phyloP scores from a whole-genome alignment of 2,329 filamentous ascomycete species.

The Talaromyces sp. region DNA sequence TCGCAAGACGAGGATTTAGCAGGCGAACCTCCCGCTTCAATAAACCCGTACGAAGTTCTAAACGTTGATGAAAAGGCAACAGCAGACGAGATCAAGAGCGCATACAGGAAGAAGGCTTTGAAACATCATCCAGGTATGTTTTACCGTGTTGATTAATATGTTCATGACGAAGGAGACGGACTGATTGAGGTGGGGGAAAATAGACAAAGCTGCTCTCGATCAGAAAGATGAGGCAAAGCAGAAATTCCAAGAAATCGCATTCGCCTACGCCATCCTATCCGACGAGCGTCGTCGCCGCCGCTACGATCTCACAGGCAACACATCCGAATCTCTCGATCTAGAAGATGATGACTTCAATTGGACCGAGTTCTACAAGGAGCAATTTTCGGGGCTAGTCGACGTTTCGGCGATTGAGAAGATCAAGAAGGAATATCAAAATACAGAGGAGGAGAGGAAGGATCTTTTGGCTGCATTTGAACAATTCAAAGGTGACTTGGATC shows the following conservation, averaged over 20 bases:
- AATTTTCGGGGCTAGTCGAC: slow-evolving; percentile 74
- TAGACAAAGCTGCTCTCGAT: slow-evolving; percentile 71
- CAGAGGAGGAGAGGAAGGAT: slow-evolving; percentile 78
- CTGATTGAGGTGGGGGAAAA: neutral
- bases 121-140: slow-evolving; percentile 75
- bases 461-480: slow-evolving; percentile 72
- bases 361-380: slow-evolving; percentile 81
- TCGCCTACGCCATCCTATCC: slow-evolving; percentile 90
- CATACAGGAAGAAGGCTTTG: slow-evolving; percentile 87
- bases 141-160: neutral
- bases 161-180: neutral
- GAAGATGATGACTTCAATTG: slow-evolving; percentile 79
- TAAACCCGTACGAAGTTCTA: slow-evolving; percentile 76
- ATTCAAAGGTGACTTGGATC: slow-evolving; percentile 69
- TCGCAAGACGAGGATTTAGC: slow-evolving; percentile 50
- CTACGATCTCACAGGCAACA: slow-evolving; percentile 88
- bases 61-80: slow-evolving; percentile 68
- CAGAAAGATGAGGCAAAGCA: slow-evolving; percentile 70
- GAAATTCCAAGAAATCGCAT: slow-evolving; percentile 85
- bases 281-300: slow-evolving; percentile 74
- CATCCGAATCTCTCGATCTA: slow-evolving; percentile 70
- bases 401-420: slow-evolving; percentile 72
- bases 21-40: slow-evolving; percentile 63
- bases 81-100: slow-evolving; percentile 75
- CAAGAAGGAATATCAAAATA: slow-evolving; percentile 73